These are phyloP conservation scores for Neurospora pannonica DNA, from an alignment of 495 filamentous ascomycete genomes.

Conservation along the genomic window DNA sequence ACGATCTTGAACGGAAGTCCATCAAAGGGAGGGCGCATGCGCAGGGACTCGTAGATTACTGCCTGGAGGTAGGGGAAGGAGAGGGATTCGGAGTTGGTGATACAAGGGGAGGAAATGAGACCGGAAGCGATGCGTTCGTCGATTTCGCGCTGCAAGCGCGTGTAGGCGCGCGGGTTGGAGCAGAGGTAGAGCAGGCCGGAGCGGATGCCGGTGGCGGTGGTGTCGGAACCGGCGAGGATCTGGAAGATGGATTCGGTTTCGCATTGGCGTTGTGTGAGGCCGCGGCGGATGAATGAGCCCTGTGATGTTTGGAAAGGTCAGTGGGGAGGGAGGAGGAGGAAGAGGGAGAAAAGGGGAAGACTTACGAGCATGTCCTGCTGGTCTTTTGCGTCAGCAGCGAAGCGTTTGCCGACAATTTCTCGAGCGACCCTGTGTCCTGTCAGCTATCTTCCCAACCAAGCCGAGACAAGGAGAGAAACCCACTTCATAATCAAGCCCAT, in stretches of 20 bases:
- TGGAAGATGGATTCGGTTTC: slow-evolving; percentile 31
- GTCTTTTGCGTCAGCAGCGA: slow-evolving; percentile 16
- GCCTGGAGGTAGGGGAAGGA: slow-evolving; percentile 36
- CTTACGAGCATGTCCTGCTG: slow-evolving; percentile 31
- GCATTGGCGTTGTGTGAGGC: slow-evolving; percentile 19
- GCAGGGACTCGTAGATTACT: slow-evolving; percentile 42
- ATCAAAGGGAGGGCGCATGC: slow-evolving; percentile 31
- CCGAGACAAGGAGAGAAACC: slow-evolving; percentile 5
- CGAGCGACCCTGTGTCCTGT: slow-evolving; percentile 16
- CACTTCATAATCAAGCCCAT: slow-evolving; percentile 29
- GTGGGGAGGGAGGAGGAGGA: slow-evolving; percentile 5
- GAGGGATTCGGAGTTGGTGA: slow-evolving; percentile 31
- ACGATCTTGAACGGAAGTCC: slow-evolving; percentile 32
- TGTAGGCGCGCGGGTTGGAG: slow-evolving; percentile 33
- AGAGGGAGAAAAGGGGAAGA: slow-evolving; percentile 14
- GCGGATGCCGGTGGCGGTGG: slow-evolving; percentile 51
- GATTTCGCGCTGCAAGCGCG: slow-evolving; percentile 49
- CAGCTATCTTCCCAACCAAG: neutral
- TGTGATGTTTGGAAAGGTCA: slow-evolving; percentile 8
- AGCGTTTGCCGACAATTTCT: slow-evolving; percentile 23
- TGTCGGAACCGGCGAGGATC: slow-evolving; percentile 55
- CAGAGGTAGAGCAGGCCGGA: slow-evolving; percentile 45
- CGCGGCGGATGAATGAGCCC: slow-evolving; percentile 24
- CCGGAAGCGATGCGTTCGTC: slow-evolving; percentile 28
- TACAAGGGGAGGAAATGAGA: slow-evolving; percentile 17